Conservation (phyloP, 345 rosid species). For the Euphorbia tirucalli region DNA sequence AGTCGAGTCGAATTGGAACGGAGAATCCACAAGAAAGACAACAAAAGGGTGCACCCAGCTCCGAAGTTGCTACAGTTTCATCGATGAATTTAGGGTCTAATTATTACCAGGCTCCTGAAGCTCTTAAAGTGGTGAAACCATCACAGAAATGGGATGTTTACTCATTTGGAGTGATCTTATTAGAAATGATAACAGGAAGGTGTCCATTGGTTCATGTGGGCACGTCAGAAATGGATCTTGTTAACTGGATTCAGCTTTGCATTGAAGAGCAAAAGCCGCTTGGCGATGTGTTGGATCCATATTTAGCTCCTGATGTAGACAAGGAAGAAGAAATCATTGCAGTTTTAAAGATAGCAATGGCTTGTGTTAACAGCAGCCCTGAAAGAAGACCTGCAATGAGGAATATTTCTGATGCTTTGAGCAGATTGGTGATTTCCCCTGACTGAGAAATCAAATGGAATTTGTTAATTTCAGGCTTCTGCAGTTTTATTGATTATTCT, state of each 20-base stretch:
- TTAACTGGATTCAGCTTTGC: slow-evolving; percentile 78
- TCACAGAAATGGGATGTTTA: slow-evolving; percentile 98
- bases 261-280: slow-evolving; percentile 88
- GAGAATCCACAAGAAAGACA: slow-evolving; percentile 60
- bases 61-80: slow-evolving; percentile 52
- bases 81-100: slow-evolving; percentile 48
- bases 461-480: background rate
- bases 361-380: slow-evolving; percentile 68
- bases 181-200: slow-evolving; percentile 80
- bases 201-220: slow-evolving; percentile 54
- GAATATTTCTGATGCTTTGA: slow-evolving; percentile 60
- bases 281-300: slow-evolving; percentile 76
- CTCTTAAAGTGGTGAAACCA: slow-evolving; percentile 74
- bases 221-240: slow-evolving; percentile 64
- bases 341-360: slow-evolving; percentile 80
- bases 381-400: slow-evolving; percentile 89
- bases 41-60: slow-evolving; percentile 48
- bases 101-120: slow-evolving; percentile 87
- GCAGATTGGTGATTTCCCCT: slow-evolving; percentile 41
- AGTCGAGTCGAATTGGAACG: slow-evolving; percentile 49
- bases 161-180: slow-evolving; percentile 79
- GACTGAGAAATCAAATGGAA: slow-evolving; percentile 32
- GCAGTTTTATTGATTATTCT: no score
- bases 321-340: slow-evolving; percentile 84
- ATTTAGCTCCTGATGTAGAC: slow-evolving; percentile 59